phyloP scores from a whole-genome alignment of 805 yeast genomes.

The Barnettozyma populi region DNA sequence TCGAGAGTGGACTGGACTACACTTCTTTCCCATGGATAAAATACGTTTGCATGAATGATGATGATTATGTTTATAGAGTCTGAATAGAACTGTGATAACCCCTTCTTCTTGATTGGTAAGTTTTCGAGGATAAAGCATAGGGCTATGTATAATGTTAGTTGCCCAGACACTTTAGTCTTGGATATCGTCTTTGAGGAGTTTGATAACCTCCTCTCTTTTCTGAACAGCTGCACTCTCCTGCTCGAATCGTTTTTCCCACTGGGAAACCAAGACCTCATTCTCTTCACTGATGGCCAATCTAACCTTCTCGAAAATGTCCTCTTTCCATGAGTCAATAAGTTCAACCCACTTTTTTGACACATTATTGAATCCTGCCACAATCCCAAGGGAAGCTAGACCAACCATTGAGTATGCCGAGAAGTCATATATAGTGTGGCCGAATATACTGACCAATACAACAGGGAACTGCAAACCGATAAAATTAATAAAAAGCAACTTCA shows the following conservation, averaged over 20 bases:
- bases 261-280: slow-evolving; percentile 14
- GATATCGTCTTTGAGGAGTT: neutral
- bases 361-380: slow-evolving; percentile 27
- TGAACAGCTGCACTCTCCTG: slow-evolving; percentile 10
- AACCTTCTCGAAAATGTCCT: slow-evolving; percentile 20
- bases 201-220: slow-evolving; percentile 5
- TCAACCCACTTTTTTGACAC: slow-evolving; percentile 27
- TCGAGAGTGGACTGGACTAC: slow-evolving; percentile 50
- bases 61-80: slow-evolving; percentile 28
- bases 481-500: slow-evolving; percentile 23
- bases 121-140: too few species aligned
- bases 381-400: slow-evolving; percentile 28
- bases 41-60: slow-evolving; percentile 41
- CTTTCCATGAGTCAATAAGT: slow-evolving; percentile 20
- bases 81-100: neutral
- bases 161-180: neutral
- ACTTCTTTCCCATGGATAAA: slow-evolving; percentile 79
- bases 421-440: slow-evolving; percentile 26
- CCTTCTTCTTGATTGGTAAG: too few species aligned
- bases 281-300: slow-evolving; percentile 20
- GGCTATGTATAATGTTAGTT: neutral
- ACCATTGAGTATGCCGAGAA: slow-evolving; percentile 29
- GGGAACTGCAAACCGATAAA: slow-evolving; percentile 30
- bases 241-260: slow-evolving; percentile 21
- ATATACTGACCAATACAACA: slow-evolving; percentile 20